Conservation (phyloP, 371 early-diverging fungal species). For the Batkoa obscura region DNA sequence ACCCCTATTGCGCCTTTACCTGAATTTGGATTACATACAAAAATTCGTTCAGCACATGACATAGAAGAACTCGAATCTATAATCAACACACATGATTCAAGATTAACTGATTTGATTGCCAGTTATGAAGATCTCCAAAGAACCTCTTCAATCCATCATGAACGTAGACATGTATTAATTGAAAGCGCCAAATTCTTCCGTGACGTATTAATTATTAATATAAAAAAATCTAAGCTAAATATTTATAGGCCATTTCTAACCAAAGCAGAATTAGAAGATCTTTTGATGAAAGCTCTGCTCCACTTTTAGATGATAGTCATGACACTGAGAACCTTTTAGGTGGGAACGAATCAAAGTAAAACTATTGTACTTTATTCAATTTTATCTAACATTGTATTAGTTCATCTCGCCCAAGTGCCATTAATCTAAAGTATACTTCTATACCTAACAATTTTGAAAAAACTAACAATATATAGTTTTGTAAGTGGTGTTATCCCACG, state of each 20-base stretch:
- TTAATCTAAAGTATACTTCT: background rate
- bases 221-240: background rate
- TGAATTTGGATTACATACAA: slow-evolving; percentile 26
- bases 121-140: slow-evolving; percentile 72
- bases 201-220: slow-evolving; percentile 20
- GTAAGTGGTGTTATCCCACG: slow-evolving; percentile 86
- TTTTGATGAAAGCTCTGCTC: slow-evolving; percentile 34
- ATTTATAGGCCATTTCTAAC: slow-evolving; percentile 25
- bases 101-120: slow-evolving; percentile 68
- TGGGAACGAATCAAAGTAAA: slow-evolving; percentile 13
- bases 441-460: background rate
- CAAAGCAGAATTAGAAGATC: slow-evolving; percentile 25
- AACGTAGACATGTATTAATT: slow-evolving; percentile 71
- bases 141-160: slow-evolving; percentile 68
- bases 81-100: slow-evolving; percentile 58
- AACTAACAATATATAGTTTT: slow-evolving; percentile 12
- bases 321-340: slow-evolving; percentile 35
- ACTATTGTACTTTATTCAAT: no score
- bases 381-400: no score
- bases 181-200: slow-evolving; percentile 72
- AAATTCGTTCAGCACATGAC: slow-evolving; percentile 73
- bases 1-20: slow-evolving; percentile 39
- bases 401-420: background rate
- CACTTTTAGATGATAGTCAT: slow-evolving; percentile 35
- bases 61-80: slow-evolving; percentile 82